Percentiles rank a stretch among this genome's conserved stretches.
phyloP scores from a whole-genome alignment of 106 monocot species.

The Iris macrosiphon region DNA sequence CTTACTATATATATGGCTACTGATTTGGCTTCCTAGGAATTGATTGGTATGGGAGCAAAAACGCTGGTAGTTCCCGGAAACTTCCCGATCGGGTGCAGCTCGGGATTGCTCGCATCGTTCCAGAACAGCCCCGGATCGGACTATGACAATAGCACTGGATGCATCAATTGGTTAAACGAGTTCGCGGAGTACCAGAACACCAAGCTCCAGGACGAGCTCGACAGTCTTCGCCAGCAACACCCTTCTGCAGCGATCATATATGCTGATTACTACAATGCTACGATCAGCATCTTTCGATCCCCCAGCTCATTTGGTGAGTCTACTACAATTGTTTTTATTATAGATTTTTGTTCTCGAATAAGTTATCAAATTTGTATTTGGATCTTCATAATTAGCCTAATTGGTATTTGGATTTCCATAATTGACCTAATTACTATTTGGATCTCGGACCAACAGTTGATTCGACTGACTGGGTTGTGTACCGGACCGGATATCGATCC shows the following conservation, averaged over 20 bases:
- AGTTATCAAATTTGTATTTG: too few species aligned
- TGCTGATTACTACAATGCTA: constrained; percentile 28
- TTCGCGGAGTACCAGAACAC: constrained; percentile 27
- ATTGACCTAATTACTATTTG: too few species aligned
- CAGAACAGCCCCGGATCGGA: neutral
- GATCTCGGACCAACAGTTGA: too few species aligned
- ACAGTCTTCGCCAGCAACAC: constrained; percentile 9
- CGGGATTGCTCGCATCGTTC: constrained; percentile 12
- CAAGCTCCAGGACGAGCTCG: constrained; percentile 12
- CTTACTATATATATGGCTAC: too few species aligned
- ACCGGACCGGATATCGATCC: too few species aligned
- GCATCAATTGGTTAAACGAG: constrained; percentile 24
- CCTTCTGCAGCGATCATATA: constrained; percentile 29
- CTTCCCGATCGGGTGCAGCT: constrained; percentile 35
- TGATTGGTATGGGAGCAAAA: constrained; percentile 27
- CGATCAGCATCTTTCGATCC: constrained; percentile 10
- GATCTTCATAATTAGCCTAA: too few species aligned
- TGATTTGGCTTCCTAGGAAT: too few species aligned
- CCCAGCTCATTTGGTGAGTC: constrained; percentile 21
- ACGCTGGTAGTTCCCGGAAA: constrained; percentile 36
- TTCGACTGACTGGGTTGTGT: too few species aligned
- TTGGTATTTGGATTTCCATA: too few species aligned
- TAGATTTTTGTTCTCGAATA: too few species aligned
- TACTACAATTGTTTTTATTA: too few species aligned
- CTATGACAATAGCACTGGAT: constrained; percentile 23